Percentiles rank a stretch among this genome's conserved stretches.
These are phyloP conservation scores for Panus rudis DNA, from an alignment of 768 basidiomycete species.

Conservation along the genomic window DNA sequence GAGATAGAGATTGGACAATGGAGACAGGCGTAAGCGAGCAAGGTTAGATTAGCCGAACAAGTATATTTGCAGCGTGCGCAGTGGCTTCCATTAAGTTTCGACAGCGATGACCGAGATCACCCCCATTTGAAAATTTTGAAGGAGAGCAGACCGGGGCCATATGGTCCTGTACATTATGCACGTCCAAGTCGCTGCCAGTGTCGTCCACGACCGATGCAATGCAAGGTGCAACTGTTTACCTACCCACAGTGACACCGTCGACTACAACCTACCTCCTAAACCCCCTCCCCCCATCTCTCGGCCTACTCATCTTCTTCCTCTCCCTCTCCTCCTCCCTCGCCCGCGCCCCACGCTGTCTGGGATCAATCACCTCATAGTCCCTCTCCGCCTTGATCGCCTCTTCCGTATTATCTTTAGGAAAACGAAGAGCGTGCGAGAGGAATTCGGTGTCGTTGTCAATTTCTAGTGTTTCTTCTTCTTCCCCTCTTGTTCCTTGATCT, in stretches of 20 bases:
- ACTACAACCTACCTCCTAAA: slow-evolving; percentile 15
- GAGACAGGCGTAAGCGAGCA: no score
- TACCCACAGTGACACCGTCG: neutral
- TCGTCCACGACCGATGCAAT: no score
- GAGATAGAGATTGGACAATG: no score
- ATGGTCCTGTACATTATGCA: no score
- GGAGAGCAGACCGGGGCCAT: no score
- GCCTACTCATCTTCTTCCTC: slow-evolving; percentile 36
- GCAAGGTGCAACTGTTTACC: no score
- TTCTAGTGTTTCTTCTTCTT: slow-evolving; percentile 51
- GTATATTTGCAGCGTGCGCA: no score
- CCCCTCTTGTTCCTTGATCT: slow-evolving; percentile 16
- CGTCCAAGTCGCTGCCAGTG: no score
- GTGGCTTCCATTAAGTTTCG: no score
- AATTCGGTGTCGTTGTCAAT: slow-evolving; percentile 75
- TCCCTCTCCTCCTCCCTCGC: slow-evolving; percentile 77
- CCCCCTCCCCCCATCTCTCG: slow-evolving; percentile 20
- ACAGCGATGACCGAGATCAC: no score
- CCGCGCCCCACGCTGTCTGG: slow-evolving; percentile 60
- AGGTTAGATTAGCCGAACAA: no score
- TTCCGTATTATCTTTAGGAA: slow-evolving; percentile 74
- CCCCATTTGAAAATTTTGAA: no score
- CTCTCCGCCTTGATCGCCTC: slow-evolving; percentile 72
- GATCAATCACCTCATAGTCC: slow-evolving; percentile 89
- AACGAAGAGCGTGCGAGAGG: slow-evolving; percentile 62